A percentile compares a stretch with the other conserved stretches of the same genome.
phyloP scores from a whole-genome alignment of 1,284 basidiomycete genomes.

The Tylopilus orsonianus region DNA sequence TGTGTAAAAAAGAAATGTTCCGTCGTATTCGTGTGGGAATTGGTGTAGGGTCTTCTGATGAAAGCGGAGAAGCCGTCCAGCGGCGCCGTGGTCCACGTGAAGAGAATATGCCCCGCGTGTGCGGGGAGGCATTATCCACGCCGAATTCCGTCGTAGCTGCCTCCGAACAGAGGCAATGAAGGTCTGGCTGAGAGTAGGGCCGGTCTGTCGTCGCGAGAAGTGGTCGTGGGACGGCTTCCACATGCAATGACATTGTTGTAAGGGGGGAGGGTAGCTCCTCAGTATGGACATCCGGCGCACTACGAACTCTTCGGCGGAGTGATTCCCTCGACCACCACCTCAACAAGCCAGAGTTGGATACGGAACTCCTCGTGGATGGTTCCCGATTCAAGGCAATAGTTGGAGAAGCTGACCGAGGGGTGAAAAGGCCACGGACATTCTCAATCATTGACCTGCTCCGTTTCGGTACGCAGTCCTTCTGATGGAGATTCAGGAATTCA shows the following conservation, averaged over 20 bases:
- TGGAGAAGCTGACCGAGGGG: conserved; percentile 36
- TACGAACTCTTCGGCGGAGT: conserved; percentile 48
- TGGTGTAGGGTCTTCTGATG: conserved; percentile 12
- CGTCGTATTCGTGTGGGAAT: conserved; percentile 28
- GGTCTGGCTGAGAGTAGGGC: conserved; percentile 35
- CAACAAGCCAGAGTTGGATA: conserved; percentile 38
- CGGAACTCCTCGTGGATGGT: conserved; percentile 27
- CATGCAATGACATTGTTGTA: conserved; percentile 29
- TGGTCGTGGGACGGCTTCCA: conserved; percentile 10
- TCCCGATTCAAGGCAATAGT: conserved; percentile 31
- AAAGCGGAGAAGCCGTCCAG: conserved; percentile 19
- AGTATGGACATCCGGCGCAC: conserved; percentile 44
- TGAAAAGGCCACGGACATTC: conserved; percentile 46
- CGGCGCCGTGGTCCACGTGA: conserved; percentile 22
- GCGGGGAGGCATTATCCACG: conserved; percentile 10
- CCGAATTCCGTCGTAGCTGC: conserved; percentile 24
- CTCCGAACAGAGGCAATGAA: conserved; percentile 27
- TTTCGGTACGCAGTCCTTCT: conserved; percentile 38
- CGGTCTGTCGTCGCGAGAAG: conserved; percentile 18
- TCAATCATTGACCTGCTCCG: conserved; percentile 50
- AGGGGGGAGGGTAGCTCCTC: conserved; percentile 27
- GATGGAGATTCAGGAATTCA: conserved; percentile 29
- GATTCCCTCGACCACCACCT: conserved; percentile 49
- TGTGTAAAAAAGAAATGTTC: conserved; percentile 35
- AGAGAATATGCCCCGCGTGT: conserved; percentile 13